Conservation (phyloP, 2,329 filamentous ascomycete genomes). For the Verticillium klebahnii region DNA sequence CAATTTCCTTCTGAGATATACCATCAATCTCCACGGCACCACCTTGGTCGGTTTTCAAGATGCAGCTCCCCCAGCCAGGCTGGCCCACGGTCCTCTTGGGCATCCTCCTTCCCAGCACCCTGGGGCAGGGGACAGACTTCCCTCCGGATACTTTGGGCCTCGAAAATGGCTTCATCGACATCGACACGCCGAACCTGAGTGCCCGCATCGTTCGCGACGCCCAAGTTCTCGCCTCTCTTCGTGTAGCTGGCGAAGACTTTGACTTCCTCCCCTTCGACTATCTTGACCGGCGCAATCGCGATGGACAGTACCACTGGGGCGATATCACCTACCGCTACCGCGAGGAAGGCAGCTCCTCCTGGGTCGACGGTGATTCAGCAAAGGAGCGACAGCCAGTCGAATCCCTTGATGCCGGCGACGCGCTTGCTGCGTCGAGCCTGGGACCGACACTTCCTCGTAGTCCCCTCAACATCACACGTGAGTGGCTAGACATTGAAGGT, state of each 20-base stretch:
- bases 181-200: slow-evolving; percentile 36
- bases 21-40: no score
- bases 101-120: not conserved
- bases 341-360: slow-evolving; percentile 26
- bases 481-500: slow-evolving; percentile 43
- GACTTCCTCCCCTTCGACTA: slow-evolving; percentile 53
- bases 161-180: slow-evolving; percentile 30
- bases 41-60: not conserved
- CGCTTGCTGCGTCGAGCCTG: slow-evolving; percentile 35
- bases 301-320: slow-evolving; percentile 54
- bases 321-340: slow-evolving; percentile 54
- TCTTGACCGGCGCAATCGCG: slow-evolving; percentile 38
- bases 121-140: not conserved
- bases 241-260: slow-evolving; percentile 33
- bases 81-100: not conserved
- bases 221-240: slow-evolving; percentile 44
- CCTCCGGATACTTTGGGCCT: slow-evolving; percentile 31
- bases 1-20: no score
- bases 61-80: not conserved
- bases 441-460: slow-evolving; percentile 32
- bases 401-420: slow-evolving; percentile 13
- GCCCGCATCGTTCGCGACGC: slow-evolving; percentile 36
- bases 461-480: slow-evolving; percentile 41
- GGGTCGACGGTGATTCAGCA: slow-evolving; percentile 44
- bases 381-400: slow-evolving; percentile 30